A percentile compares a stretch with the other conserved stretches of the same genome.
Conservation (phyloP, 2,329 filamentous ascomycete genomes). For the Fusarium robinianum region DNA sequence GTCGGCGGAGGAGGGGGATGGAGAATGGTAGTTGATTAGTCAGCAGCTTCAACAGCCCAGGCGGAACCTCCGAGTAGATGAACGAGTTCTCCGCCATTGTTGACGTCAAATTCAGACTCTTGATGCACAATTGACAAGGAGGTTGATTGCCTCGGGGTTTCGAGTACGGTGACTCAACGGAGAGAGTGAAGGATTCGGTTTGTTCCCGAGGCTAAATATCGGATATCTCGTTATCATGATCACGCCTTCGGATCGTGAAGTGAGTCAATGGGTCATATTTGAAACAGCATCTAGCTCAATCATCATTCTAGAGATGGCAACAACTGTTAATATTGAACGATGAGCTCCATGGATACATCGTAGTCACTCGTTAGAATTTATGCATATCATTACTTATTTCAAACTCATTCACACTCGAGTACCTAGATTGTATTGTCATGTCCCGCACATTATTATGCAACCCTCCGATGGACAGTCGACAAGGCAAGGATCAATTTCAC, state of each 20-base stretch:
- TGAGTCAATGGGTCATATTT: constrained; percentile 9
- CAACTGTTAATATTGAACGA: background rate
- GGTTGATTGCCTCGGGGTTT: too few species aligned
- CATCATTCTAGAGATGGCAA: background rate
- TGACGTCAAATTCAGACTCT: background rate
- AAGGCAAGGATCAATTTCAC: too few species aligned
- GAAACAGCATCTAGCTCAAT: too few species aligned
- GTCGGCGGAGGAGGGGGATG: constrained; percentile 63
- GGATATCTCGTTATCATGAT: constrained; percentile 17
- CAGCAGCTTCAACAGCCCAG: constrained; percentile 53
- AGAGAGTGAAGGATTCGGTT: too few species aligned
- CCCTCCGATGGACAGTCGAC: too few species aligned
- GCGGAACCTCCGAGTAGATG: constrained; percentile 40
- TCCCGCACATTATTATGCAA: too few species aligned
- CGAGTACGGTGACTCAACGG: too few species aligned
- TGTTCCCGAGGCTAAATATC: constrained; percentile 31
- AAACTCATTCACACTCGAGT: too few species aligned
- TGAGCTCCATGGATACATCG: too few species aligned
- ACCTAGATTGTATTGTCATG: too few species aligned
- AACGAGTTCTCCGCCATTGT: constrained; percentile 17
- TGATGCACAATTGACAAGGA: background rate
- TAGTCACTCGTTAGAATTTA: too few species aligned
- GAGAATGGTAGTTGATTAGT: constrained; percentile 58
- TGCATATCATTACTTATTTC: too few species aligned
- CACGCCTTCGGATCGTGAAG: constrained; percentile 7